A percentile compares a stretch with the other conserved stretches of the same genome.
Evolutionary conservation across 495 filamentous ascomycete species (phyloP).

Genomic region (Lasiosphaeris hirsuta): DNA sequence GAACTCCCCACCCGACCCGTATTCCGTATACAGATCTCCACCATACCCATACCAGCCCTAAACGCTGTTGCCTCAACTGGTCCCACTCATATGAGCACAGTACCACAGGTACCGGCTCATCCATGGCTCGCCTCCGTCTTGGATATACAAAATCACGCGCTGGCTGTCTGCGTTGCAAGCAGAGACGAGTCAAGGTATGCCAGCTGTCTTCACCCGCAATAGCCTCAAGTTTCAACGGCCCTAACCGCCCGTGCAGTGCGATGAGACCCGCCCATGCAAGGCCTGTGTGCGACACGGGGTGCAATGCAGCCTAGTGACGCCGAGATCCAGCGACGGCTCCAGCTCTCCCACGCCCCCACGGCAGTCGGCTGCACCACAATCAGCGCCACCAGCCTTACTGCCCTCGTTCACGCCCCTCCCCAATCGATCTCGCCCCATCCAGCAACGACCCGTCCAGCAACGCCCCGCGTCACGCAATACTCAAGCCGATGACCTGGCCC

Average conservation of each 20-base stretch:
- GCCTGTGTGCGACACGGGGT: constrained; percentile 30
- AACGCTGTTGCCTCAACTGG: no score
- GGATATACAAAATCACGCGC: constrained; percentile 31
- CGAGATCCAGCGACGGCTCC: neutral
- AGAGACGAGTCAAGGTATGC: constrained; percentile 30
- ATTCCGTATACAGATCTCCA: no score
- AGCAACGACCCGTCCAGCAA: no score
- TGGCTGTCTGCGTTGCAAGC: constrained; percentile 31
- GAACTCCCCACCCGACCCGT: no score
- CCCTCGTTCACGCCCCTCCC: neutral
- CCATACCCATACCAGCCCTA: no score
- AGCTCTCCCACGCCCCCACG: constrained; percentile 1
- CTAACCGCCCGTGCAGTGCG: constrained; percentile 21
- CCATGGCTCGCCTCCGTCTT: constrained; percentile 26
- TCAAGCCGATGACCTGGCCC: no score
- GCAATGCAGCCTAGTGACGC: constrained; percentile 26
- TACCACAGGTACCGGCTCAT: no score
- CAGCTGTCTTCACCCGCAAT: neutral
- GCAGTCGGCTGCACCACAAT: neutral
- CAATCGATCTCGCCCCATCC: no score
- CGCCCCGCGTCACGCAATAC: no score
- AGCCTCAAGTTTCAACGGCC: neutral
- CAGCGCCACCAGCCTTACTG: neutral
- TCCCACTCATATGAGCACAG: no score
- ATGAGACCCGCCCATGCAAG: constrained; percentile 29